Percentiles rank a stretch among this genome's conserved stretches.
These are phyloP conservation scores for Apiotrichum sp. DNA, from an alignment of 1,284 basidiomycete species.

Conservation along the genomic window DNA sequence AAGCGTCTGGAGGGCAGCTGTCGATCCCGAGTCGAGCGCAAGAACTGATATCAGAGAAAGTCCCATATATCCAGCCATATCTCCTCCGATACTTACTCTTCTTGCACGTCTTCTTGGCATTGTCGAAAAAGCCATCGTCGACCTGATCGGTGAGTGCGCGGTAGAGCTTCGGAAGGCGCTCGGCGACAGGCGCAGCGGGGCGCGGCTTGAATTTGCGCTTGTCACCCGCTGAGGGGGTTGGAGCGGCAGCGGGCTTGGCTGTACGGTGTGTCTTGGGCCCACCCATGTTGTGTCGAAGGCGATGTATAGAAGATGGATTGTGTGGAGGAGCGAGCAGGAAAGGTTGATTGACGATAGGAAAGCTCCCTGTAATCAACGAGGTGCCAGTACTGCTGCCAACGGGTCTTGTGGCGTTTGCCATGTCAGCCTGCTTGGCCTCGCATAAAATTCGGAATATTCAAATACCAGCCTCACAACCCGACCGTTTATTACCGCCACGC, in stretches of 20 bases:
- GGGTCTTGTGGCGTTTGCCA: no score
- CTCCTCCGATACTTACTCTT: slow-evolving; percentile 55
- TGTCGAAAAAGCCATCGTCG: slow-evolving; percentile 70
- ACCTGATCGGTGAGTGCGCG: slow-evolving; percentile 73
- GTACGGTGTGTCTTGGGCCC: slow-evolving; percentile 1
- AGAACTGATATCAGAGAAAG: slow-evolving; percentile 54
- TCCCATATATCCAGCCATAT: slow-evolving; percentile 31
- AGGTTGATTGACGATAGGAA: no score
- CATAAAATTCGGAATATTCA: no score
- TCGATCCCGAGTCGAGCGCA: slow-evolving; percentile 59
- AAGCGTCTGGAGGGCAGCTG: slow-evolving; percentile 68
- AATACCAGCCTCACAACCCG: no score
- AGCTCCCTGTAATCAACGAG: no score
- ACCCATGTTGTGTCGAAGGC: neutral
- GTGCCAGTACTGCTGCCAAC: no score
- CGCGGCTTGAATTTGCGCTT: slow-evolving; percentile 45
- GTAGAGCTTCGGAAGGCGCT: slow-evolving; percentile 65
- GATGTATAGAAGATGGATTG: no score
- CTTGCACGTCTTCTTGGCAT: slow-evolving; percentile 80
- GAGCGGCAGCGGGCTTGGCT: neutral
- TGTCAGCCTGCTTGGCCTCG: no score
- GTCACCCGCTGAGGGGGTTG: neutral
- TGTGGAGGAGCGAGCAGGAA: no score
- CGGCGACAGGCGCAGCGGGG: slow-evolving; percentile 54
- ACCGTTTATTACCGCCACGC: no score